Percentiles rank a stretch among this genome's conserved stretches.
phyloP scores from a whole-genome alignment of 257 asterid species.

The Ballota nigra region DNA sequence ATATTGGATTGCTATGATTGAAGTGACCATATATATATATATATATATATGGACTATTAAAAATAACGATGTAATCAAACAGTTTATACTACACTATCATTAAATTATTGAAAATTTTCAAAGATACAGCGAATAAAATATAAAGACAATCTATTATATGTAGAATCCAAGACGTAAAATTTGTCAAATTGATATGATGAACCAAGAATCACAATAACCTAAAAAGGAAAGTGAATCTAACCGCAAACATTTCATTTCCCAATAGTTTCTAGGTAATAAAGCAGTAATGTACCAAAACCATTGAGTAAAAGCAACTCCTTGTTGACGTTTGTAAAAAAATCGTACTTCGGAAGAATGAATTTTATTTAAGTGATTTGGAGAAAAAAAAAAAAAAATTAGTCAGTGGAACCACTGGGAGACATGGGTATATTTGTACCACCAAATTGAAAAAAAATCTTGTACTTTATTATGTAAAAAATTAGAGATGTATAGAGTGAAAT shows the following conservation, averaged over 20 bases:
- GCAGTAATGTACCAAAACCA: conserved; percentile 5
- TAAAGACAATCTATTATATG: neutral
- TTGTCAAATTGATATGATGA: neutral
- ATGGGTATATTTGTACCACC: too few relatives aligned
- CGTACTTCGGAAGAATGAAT: too few relatives aligned
- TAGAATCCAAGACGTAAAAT: neutral
- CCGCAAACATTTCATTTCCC: neutral
- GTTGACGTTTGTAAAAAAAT: too few relatives aligned
- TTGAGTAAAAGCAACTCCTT: neutral
- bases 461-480: too few relatives aligned
- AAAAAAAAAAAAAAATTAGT: too few relatives aligned
- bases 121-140: neutral
- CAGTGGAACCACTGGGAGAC: too few relatives aligned
- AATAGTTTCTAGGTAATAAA: conserved; percentile 8
- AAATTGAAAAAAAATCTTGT: too few relatives aligned
- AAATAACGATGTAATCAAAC: neutral
- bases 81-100: neutral
- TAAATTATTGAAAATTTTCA: neutral
- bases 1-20: neutral
- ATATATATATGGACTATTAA: neutral
- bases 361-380: too few relatives aligned
- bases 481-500: too few relatives aligned
- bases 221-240: conserved; percentile 19
- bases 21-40: too few relatives aligned
- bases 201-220: neutral